Base-by-base conservation (phyloP, 2,329 filamentous ascomycete genomes). In the Bipolaris victoriae region DNA sequence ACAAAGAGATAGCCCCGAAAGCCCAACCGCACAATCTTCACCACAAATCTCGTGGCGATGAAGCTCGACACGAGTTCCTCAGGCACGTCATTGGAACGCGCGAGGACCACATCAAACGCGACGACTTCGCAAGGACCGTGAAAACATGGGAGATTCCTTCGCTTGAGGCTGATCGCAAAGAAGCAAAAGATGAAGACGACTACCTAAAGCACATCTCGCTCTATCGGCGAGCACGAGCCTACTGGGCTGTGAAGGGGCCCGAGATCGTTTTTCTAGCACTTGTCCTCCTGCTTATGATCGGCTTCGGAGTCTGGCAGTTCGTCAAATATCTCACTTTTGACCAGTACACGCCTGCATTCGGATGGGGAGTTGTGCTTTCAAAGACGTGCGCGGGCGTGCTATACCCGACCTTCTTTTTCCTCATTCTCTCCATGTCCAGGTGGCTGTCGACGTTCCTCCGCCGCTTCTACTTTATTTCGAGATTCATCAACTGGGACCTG, bases 391-490 rank as follows among this genome's bases (percentile, higher is more conserved):
- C 84, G 9, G 84, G 84, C 3, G 80, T 81, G 0, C 64, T 86
- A 1, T 86, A 85, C 47, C 83, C 83, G 16, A 85, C 83, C 1
- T 79, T 86, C 54, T 86, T 86, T 72, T 85, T 86, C 62, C 75
- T 86, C 55, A 76, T 86, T 6, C 72, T 86, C 5, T 84, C 82
- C 64, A 86, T 86, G 84, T 84, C 82, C 13, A 75, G 84, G 26
- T 84, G 83, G 72, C 78, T 84, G 18, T 80, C 83, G 2, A 86
- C 84, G 0, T 81, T 80, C 52, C 67, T 84, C 37, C 78, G 83
- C 15, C 73, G 80, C n/a, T 83, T 78, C 10, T 83, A 83, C 60
- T 75, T 78, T 51, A 72, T 86, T 56, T 84, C 81, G 2, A 77
- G 82, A 0, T 83, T 86, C 68, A 76, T 86, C 69, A 85, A 86